Evolutionary conservation across 2,329 filamentous ascomycete genomes (phyloP).

Genomic region (Verruconis gallopava): DNA sequence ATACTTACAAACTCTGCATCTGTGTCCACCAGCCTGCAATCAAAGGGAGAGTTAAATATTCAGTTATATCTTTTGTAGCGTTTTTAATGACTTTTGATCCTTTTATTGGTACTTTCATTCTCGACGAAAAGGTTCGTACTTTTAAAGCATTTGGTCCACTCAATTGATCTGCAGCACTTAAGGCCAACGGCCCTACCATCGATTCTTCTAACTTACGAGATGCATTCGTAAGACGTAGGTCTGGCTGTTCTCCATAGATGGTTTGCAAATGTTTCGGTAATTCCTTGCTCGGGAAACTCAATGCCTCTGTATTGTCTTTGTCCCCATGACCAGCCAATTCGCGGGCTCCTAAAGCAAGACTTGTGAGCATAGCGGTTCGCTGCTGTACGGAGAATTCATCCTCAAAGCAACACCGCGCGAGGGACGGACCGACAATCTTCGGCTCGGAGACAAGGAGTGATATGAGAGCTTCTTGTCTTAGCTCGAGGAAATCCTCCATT

Average conservation of each 20-base stretch:
- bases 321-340: constrained; percentile 66
- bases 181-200: constrained; percentile 72
- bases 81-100: constrained; percentile 54
- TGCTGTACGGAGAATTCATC: constrained; percentile 85
- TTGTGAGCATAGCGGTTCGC: constrained; percentile 66
- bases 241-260: constrained; percentile 46
- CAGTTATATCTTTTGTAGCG: constrained; percentile 59
- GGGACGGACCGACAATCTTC: constrained; percentile 67
- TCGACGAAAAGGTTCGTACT: constrained; percentile 74
- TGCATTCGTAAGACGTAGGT: constrained; percentile 54
- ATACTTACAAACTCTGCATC: constrained; percentile 36
- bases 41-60: constrained; percentile 76
- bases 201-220: constrained; percentile 53
- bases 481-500: constrained; percentile 61
- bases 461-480: constrained; percentile 68
- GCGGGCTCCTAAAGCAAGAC: constrained; percentile 67
- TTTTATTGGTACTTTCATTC: constrained; percentile 52
- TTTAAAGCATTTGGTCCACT: constrained; percentile 78
- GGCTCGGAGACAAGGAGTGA: constrained; percentile 68
- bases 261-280: constrained; percentile 63
- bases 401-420: constrained; percentile 73
- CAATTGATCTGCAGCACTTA: constrained; percentile 63
- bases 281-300: constrained; percentile 64
- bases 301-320: constrained; percentile 28
- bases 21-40: constrained; percentile 65